A percentile compares a stretch with the other conserved stretches of the same genome.
Evolutionary conservation across 305 asterid species (phyloP).

Genomic region (Fraxinus velutina): DNA sequence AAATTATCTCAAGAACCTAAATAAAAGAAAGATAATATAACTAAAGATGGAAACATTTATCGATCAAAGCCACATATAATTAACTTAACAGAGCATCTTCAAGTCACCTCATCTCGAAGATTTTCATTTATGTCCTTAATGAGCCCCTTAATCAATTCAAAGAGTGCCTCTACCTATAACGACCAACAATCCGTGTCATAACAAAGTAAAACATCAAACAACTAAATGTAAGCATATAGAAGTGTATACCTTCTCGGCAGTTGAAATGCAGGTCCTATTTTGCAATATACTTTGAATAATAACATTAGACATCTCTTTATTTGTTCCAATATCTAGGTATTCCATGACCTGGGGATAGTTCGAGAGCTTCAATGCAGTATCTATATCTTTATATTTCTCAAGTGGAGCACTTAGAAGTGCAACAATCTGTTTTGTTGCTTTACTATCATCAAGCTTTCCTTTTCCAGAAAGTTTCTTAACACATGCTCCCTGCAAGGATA

Average conservation of each 20-base stretch:
- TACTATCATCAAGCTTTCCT: conserved; percentile 77
- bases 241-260: conserved; percentile 75
- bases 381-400: conserved; percentile 88
- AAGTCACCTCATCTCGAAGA: conserved; percentile 66
- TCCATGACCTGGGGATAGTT: conserved; percentile 86
- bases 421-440: conserved; percentile 85
- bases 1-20: conserved; percentile 2
- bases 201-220: conserved; percentile 25
- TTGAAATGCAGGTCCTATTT: conserved; percentile 72
- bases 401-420: conserved; percentile 97
- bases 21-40: neutral
- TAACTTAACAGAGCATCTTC: conserved; percentile 21
- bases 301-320: conserved; percentile 91
- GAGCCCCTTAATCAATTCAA: conserved; percentile 86
- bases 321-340: conserved; percentile 69
- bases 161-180: conserved; percentile 73
- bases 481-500: conserved; percentile 81
- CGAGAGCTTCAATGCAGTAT: conserved; percentile 78
- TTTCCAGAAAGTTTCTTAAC: conserved; percentile 72
- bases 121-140: conserved; percentile 62
- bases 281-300: conserved; percentile 80
- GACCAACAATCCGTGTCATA: conserved; percentile 32
- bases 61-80: conserved; percentile 7
- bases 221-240: conserved; percentile 9
- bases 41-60: neutral